Base-by-base conservation (phyloP, 352 stramenopile species). In the Globisporangium echinulatum region DNA sequence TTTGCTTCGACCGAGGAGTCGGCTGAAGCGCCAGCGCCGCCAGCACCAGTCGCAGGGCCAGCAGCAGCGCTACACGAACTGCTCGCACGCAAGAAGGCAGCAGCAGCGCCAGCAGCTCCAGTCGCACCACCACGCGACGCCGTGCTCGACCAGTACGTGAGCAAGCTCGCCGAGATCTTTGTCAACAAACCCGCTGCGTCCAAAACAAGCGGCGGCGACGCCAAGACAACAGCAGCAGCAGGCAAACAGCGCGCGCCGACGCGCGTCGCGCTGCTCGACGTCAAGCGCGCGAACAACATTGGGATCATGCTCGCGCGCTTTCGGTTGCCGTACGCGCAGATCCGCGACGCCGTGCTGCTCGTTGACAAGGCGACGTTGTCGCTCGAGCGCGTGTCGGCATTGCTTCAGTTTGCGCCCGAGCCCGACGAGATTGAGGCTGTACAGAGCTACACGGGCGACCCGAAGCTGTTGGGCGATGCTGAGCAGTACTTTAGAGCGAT, bases 221-320 rank as follows among this genome's bases (percentile, higher is more conserved):
- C 82, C 40, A 84, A 88, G 51, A 68, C 61, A 2, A 44, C 48
- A 1, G 51, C 57, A 2, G 67, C 62, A 2, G 42, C 48, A 1
- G 49, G 55, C 3, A 92, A 90, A 66, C 71, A 74, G 37, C 69
- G 79, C 68, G 77, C 78, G 11, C 79, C 82, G 0, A 91, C 85
- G 10, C 80, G 85, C 17, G 76, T 94, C 42, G 84, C 82, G 0
- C 63, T 94, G 37, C 92, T 94, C 62, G 84, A 94, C 46, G 77
- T 82, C 5, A 94, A 94, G 58, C 77, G 84, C 14, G 84, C 84
- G 7, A 94, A 92, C 70, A 94, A 94, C 43, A 92, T 94, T 44
- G 84, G 84, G 54, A 94, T 94, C 63, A 90, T 94, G 84, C 58
- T 94, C 9, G 84, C 84, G 15, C 76, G 84, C 38, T 94, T 94